Conservation (phyloP, 192 early-diverging fungal genomes). For the Martensiomyces pterosporus region DNA sequence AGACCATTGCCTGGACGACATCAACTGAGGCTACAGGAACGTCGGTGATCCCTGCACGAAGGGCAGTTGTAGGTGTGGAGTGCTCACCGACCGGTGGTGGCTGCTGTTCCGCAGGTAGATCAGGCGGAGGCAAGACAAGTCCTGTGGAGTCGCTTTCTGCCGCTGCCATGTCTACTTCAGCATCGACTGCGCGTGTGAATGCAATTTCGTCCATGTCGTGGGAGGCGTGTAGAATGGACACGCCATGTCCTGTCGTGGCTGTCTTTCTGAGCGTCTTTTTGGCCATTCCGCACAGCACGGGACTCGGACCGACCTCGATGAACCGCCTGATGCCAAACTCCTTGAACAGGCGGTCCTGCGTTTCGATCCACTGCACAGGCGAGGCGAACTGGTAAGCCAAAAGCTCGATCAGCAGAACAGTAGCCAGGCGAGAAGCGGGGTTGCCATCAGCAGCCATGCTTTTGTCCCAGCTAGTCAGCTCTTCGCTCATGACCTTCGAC, state of each 20-base stretch:
- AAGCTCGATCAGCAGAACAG: conserved; percentile 78
- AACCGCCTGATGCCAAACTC: conserved; percentile 73
- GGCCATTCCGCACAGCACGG: conserved; percentile 86
- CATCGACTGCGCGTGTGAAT: no score
- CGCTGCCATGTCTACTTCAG: no score
- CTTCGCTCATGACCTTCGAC: conserved; percentile 60
- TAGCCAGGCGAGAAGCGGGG: conserved; percentile 69
- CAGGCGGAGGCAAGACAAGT: no score
- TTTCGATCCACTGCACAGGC: conserved; percentile 93
- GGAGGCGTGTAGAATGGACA: no score
- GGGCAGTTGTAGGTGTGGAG: no score
- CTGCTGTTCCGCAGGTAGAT: no score
- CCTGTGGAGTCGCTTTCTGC: no score
- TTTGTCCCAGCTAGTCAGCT: conserved; percentile 63
- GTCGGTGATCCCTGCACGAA: no score
- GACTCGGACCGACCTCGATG: conserved; percentile 85
- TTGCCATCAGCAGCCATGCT: conserved; percentile 31
- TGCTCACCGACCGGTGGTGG: no score
- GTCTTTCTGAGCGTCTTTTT: no score
- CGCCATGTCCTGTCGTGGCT: no score
- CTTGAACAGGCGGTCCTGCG: conserved; percentile 81
- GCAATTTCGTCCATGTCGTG: no score
- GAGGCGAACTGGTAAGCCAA: conserved; percentile 91
- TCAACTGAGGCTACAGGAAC: neutral
- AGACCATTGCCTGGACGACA: neutral